These are phyloP conservation scores for Penicillium olsonii DNA, from an alignment of 2,329 filamentous ascomycete species.

Conservation along the genomic window DNA sequence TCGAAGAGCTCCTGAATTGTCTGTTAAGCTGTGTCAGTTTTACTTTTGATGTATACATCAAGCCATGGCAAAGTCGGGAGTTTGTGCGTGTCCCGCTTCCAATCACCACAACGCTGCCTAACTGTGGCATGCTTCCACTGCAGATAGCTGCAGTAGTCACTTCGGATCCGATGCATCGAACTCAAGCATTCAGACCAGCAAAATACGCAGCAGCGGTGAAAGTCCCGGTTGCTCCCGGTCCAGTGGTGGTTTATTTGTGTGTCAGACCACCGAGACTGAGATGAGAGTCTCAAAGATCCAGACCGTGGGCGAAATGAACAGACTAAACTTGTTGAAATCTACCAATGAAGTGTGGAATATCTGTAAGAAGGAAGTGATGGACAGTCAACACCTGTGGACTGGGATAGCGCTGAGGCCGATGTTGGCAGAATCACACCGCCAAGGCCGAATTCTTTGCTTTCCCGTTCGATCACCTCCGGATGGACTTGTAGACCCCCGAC, in stretches of 20 bases:
- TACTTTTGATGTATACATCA: conserved; percentile 1
- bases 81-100: conserved; percentile 1
- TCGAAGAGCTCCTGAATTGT: not conserved
- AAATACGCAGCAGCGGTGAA: conserved; percentile 21
- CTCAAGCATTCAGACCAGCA: conserved; percentile 8
- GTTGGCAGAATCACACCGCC: conserved; percentile 27
- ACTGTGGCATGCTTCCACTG: not conserved
- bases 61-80: conserved; percentile 10
- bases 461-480: conserved; percentile 19
- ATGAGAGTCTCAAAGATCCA: not conserved
- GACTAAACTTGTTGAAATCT: not conserved
- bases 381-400: not conserved
- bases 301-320: not conserved
- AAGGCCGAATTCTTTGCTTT: conserved; percentile 25
- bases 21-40: conserved; percentile 6
- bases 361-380: not conserved
- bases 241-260: conserved; percentile 7
- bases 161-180: conserved; percentile 5
- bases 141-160: not conserved
- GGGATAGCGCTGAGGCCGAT: not conserved
- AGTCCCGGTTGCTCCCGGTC: conserved; percentile 3
- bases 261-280: conserved; percentile 5
- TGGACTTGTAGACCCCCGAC: conserved; percentile 17
- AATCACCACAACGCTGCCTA: not conserved
- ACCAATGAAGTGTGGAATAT: not conserved